Conservation (phyloP, 164 flowering plant species). For the Tetrastigma voinierianum region DNA sequence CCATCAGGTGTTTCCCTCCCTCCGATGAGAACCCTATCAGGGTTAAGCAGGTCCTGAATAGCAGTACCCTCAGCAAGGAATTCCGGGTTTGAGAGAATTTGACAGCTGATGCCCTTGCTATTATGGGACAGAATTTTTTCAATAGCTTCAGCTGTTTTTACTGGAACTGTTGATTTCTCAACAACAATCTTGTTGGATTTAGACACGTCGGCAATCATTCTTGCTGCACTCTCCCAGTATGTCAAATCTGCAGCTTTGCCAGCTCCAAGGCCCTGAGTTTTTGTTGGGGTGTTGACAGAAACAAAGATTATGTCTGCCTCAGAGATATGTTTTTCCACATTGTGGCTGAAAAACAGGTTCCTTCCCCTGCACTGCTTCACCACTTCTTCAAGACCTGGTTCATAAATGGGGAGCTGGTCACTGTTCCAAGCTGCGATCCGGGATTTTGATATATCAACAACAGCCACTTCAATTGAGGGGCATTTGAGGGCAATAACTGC, state of each 20-base stretch:
- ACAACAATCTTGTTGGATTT: constrained; percentile 53
- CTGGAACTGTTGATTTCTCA: constrained; percentile 61
- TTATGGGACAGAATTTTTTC: constrained; percentile 51
- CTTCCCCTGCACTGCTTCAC: constrained; percentile 55
- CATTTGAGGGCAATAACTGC: constrained; percentile 57
- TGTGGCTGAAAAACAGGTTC: constrained; percentile 53
- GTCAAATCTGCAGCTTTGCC: constrained; percentile 62
- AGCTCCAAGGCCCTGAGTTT: constrained; percentile 50
- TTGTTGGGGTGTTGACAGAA: constrained; percentile 58
- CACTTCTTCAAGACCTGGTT: constrained; percentile 55
- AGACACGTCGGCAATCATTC: constrained; percentile 58
- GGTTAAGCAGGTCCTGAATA: constrained; percentile 38
- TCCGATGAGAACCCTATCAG: constrained; percentile 52
- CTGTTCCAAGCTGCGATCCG: constrained; percentile 57
- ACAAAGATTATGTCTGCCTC: constrained; percentile 58
- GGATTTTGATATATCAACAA: constrained; percentile 50
- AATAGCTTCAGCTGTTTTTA: constrained; percentile 56
- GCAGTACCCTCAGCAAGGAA: constrained; percentile 63
- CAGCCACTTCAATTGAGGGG: constrained; percentile 47
- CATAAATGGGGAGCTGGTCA: constrained; percentile 55
- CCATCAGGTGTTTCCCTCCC: constrained; percentile 59
- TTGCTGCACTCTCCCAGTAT: constrained; percentile 63
- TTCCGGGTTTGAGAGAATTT: constrained; percentile 54
- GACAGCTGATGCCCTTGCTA: constrained; percentile 44
- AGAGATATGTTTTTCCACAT: constrained; percentile 45